A percentile compares a stretch with the other conserved stretches of the same genome.
Conservation (phyloP, 768 basidiomycete species). For the Sarcomyxa edulis region DNA sequence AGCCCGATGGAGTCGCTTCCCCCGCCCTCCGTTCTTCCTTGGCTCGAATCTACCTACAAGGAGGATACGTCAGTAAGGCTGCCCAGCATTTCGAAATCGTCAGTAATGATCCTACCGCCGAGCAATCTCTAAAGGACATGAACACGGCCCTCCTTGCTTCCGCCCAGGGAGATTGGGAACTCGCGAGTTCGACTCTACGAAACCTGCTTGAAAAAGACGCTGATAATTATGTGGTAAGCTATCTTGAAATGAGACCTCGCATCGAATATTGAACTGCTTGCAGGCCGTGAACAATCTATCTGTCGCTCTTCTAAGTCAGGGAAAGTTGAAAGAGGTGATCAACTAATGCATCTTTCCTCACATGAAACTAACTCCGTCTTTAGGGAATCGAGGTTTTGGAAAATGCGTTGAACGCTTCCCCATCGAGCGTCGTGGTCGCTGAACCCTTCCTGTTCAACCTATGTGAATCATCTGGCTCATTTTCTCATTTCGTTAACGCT, state of each 20-base stretch:
- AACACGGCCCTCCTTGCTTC: slow-evolving; percentile 62
- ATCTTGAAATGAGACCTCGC: background rate
- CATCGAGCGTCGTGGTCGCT: slow-evolving; percentile 65
- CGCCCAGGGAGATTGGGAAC: slow-evolving; percentile 67
- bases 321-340: slow-evolving; percentile 64
- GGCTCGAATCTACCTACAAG: slow-evolving; percentile 71
- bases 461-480: slow-evolving; percentile 40
- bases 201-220: slow-evolving; percentile 45
- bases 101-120: slow-evolving; percentile 35
- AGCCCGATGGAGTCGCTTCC: slow-evolving; percentile 29
- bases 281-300: slow-evolving; percentile 76
- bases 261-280: background rate
- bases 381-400: slow-evolving; percentile 74
- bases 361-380: background rate
- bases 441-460: slow-evolving; percentile 86
- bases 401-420: slow-evolving; percentile 52
- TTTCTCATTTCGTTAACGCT: background rate
- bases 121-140: slow-evolving; percentile 46
- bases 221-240: slow-evolving; percentile 53
- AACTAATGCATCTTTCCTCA: background rate
- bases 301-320: slow-evolving; percentile 66
- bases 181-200: slow-evolving; percentile 40
- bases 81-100: slow-evolving; percentile 51
- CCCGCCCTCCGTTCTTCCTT: slow-evolving; percentile 63
- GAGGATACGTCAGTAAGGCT: slow-evolving; percentile 59